These are phyloP conservation scores for Xylaria sp. DNA, from an alignment of 2,329 filamentous ascomycete species.

Conservation along the genomic window DNA sequence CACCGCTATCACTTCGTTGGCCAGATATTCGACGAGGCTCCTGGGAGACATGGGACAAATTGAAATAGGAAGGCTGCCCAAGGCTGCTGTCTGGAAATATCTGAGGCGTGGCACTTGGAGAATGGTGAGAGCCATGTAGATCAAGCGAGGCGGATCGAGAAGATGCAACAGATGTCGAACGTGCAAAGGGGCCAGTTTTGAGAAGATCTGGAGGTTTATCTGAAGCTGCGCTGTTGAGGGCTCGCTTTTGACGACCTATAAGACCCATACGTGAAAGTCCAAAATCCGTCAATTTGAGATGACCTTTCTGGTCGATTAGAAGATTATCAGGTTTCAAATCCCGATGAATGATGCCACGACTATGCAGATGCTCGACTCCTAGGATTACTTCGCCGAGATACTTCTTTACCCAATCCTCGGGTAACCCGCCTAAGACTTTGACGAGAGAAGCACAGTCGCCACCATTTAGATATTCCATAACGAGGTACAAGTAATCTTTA, in stretches of 20 bases:
- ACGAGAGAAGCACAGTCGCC: conserved; percentile 97
- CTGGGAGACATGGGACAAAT: conserved; percentile 64
- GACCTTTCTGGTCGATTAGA: conserved; percentile 94
- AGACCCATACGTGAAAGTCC: conserved; percentile 97
- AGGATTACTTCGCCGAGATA: conserved; percentile 96
- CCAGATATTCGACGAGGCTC: conserved; percentile 79
- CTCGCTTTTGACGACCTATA: conserved; percentile 94
- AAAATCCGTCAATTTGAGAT: conserved; percentile 97
- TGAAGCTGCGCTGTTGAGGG: conserved; percentile 77
- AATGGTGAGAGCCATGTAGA: conserved; percentile 76
- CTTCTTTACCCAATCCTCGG: conserved; percentile 98
- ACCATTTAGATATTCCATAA: conserved; percentile 99
- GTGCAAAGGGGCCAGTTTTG: conserved; percentile 89
- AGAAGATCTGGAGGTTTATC: conserved; percentile 93
- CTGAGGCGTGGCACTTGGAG: conserved; percentile 84
- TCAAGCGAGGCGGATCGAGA: conserved; percentile 95
- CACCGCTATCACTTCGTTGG: conserved; percentile 89
- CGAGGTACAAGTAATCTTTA: conserved; percentile 97
- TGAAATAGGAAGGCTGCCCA: conserved; percentile 95
- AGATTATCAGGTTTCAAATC: conserved; percentile 98
- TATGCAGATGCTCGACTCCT: conserved; percentile 96
- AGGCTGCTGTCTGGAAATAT: conserved; percentile 83
- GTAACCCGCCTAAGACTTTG: conserved; percentile 89
- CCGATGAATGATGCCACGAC: conserved; percentile 92
- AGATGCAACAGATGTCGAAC: conserved; percentile 84